These are phyloP conservation scores for Botrytis sinoallii DNA, from an alignment of 2,329 filamentous ascomycete genomes.

Conservation along the genomic window DNA sequence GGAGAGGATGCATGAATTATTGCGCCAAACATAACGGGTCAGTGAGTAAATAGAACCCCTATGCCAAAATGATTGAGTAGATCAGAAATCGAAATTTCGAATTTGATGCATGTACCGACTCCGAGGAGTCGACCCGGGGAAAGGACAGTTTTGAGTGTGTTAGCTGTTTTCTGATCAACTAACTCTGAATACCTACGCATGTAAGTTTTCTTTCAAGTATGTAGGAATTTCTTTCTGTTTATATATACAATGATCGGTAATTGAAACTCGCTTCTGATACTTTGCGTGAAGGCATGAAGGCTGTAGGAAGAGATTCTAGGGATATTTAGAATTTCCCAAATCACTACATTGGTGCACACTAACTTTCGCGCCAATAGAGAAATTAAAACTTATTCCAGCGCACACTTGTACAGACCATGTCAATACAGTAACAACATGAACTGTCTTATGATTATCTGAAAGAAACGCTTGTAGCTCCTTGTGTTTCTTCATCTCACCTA, in stretches of 20 bases:
- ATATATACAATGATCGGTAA: not conserved
- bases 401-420: not conserved
- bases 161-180: not conserved
- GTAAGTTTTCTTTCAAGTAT: too few relatives aligned
- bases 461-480: not conserved
- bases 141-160: not conserved
- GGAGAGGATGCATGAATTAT: not conserved
- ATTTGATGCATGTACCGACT: not conserved
- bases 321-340: not conserved
- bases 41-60: not conserved
- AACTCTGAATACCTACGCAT: not conserved
- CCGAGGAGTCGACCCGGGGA: fast-evolving
- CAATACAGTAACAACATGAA: not conserved
- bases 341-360: not conserved
- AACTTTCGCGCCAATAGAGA: not conserved
- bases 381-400: not conserved
- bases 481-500: fast-evolving
- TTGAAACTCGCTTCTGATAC: too few relatives aligned
- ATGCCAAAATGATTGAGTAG: too few relatives aligned
- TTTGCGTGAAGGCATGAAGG: fast-evolving
- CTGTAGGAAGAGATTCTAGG: not conserved
- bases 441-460: not conserved
- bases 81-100: not conserved
- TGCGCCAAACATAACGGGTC: not conserved
- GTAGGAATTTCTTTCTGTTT: not conserved